Evolutionary conservation across 768 basidiomycete species (phyloP).

Genomic region (Trametes coccinea): DNA sequence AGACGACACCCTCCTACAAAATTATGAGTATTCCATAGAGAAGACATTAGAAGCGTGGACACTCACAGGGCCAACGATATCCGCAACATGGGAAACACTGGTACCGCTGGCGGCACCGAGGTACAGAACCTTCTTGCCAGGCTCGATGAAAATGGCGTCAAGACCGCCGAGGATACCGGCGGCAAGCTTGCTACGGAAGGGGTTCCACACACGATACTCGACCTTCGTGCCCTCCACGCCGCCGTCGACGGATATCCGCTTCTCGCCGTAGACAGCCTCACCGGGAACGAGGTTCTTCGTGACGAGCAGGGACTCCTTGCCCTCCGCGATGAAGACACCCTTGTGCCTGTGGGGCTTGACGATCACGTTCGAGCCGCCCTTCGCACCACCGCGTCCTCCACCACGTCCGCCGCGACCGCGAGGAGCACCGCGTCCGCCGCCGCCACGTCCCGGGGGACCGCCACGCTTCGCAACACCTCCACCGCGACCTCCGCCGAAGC

Average conservation of each 20-base stretch:
- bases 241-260: conserved; percentile 85
- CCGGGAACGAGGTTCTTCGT: conserved; percentile 98
- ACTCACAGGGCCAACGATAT: conserved; percentile 93
- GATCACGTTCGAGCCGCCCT: conserved; percentile 84
- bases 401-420: conserved; percentile 41
- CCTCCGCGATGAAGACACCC: conserved; percentile 95
- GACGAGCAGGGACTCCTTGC: conserved; percentile 95
- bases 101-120: conserved; percentile 98
- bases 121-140: conserved; percentile 95
- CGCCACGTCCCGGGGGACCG: conserved; percentile 31
- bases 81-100: conserved; percentile 97
- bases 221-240: conserved; percentile 80
- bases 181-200: conserved; percentile 95
- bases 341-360: conserved; percentile 94
- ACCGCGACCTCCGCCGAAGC: conserved; percentile 18
- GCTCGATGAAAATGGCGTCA: conserved; percentile 89
- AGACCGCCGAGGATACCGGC: conserved; percentile 96
- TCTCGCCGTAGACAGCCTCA: conserved; percentile 98
- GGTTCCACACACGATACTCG: conserved; percentile 99
- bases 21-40: not conserved
- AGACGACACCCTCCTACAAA: conserved; percentile 86
- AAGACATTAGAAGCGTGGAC: conserved; percentile 3
- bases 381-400: conserved; percentile 68
- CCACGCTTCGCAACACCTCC: conserved; percentile 31
- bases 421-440: conserved; percentile 33